phyloP scores from a whole-genome alignment of 2,329 filamentous ascomycete species.

The Neonectria ditissima region DNA sequence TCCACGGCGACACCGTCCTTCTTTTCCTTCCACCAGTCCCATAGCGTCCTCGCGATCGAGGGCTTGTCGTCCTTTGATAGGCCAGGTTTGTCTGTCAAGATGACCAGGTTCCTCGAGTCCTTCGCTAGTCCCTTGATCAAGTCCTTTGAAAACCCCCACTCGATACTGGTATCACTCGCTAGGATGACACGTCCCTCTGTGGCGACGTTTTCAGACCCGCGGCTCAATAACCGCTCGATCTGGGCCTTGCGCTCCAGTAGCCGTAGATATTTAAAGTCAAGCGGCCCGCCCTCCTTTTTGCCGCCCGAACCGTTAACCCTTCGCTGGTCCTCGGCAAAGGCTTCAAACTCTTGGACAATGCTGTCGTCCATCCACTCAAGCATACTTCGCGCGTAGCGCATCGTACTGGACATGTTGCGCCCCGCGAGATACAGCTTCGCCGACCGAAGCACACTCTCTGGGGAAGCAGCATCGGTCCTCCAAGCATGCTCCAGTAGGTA shows the following conservation, averaged over 20 bases:
- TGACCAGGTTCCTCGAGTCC: slow-evolving; percentile 83
- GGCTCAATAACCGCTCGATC: slow-evolving; percentile 75
- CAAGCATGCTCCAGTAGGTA: slow-evolving; percentile 95
- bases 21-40: slow-evolving; percentile 81
- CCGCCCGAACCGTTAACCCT: slow-evolving; percentile 60
- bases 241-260: slow-evolving; percentile 85
- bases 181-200: slow-evolving; percentile 79
- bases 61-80: slow-evolving; percentile 54
- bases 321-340: slow-evolving; percentile 66
- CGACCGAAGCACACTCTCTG: slow-evolving; percentile 63
- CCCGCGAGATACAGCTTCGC: slow-evolving; percentile 84
- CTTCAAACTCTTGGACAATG: slow-evolving; percentile 92
- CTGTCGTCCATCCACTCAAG: slow-evolving; percentile 99
- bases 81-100: slow-evolving; percentile 83
- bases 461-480: slow-evolving; percentile 71
- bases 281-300: slow-evolving; percentile 76
- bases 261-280: slow-evolving; percentile 89
- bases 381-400: slow-evolving; percentile 94
- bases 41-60: slow-evolving; percentile 80
- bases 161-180: slow-evolving; percentile 88
- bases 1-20: slow-evolving; percentile 73
- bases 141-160: slow-evolving; percentile 95
- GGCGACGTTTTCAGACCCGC: slow-evolving; percentile 55
- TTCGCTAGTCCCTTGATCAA: slow-evolving; percentile 79
- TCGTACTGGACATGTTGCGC: slow-evolving; percentile 86